Base-by-base conservation (phyloP, 2,329 filamentous ascomycete genomes). In the Cladophialophora psammophila region DNA sequence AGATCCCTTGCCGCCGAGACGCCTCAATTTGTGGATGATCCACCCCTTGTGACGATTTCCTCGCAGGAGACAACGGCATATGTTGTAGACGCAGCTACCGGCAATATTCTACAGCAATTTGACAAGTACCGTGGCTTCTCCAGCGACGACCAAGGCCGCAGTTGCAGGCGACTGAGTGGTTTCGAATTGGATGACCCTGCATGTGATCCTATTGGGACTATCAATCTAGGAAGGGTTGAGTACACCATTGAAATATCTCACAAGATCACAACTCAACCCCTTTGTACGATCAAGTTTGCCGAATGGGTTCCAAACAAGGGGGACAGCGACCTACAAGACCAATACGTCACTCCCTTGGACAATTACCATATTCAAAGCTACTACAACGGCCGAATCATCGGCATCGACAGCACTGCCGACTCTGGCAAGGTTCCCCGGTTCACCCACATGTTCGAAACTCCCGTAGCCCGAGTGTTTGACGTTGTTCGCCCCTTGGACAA, bases 241-340 rank as follows among this genome's bases (percentile, higher is more conserved):
- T 99, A 99, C 79, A 94, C 88, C 5, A 90, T 99, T 67, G 88
- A 86, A 64, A 96, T 99, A 53, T 90, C 93, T 71, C 90, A 92
- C 67, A 87, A 85, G 53, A 87, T 91, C 72, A 89, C 88, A 3
- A 90, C 90, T 1, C 87, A 90, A 66, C 87, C 88, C 7, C 90
- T 99, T 69, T 96, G 93, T 74, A 97, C 92, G 0, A 87, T 99
- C 72, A 94, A 89, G 71, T 99, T 96, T 76, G 91, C 93, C 10
- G 95, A 99, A 78, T 99, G 95, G 95, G 90, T 89, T 0, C 92
- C 94, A 13, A 99, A 99, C 78, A 96, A 91, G 66, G 91, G 90
- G 68, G 94, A 99, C 78, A 87, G 87, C 70, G 95, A 99, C 76
- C 87, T 99, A 6, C 89, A 93, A 74, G 87, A 87, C 58, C 93